Conservation (phyloP, 768 basidiomycete genomes). For the Hypsizygus marmoreus region DNA sequence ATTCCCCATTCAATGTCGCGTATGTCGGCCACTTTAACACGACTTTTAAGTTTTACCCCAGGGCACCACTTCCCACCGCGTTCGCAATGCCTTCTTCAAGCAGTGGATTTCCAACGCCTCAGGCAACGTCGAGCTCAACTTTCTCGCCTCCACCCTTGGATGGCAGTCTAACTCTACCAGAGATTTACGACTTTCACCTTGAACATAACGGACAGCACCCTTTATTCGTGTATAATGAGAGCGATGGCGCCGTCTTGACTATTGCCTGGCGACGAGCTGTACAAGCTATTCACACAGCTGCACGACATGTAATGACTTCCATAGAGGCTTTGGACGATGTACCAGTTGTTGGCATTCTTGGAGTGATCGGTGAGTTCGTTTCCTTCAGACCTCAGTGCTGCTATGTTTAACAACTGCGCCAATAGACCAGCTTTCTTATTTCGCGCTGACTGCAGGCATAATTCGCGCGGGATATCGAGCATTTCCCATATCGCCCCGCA, state of each 20-base stretch:
- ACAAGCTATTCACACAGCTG: slow-evolving; percentile 18
- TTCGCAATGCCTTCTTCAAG: no score
- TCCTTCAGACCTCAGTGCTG: neutral
- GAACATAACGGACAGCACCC: slow-evolving; percentile 26
- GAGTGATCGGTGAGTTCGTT: slow-evolving; percentile 22
- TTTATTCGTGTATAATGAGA: slow-evolving; percentile 25
- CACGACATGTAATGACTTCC: neutral
- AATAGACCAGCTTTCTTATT: slow-evolving; percentile 36
- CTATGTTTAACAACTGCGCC: neutral
- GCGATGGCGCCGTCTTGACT: slow-evolving; percentile 5
- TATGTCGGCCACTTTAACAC: no score
- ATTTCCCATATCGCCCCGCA: slow-evolving; percentile 43
- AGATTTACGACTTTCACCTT: slow-evolving; percentile 29
- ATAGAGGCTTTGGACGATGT: neutral
- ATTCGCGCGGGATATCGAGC: slow-evolving; percentile 39
- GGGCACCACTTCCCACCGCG: no score
- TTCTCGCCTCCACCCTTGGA: slow-evolving; percentile 14
- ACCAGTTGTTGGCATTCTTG: slow-evolving; percentile 32
- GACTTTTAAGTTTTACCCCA: no score
- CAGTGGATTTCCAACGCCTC: no score
- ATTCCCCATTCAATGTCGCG: no score
- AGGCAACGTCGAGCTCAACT: neutral
- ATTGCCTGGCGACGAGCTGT: slow-evolving; percentile 20
- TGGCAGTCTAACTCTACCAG: slow-evolving; percentile 18
- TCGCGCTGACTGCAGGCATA: slow-evolving; percentile 35